phyloP scores from a whole-genome alignment of 108 stramenopile species.

The Discostella pseudostelligera region DNA sequence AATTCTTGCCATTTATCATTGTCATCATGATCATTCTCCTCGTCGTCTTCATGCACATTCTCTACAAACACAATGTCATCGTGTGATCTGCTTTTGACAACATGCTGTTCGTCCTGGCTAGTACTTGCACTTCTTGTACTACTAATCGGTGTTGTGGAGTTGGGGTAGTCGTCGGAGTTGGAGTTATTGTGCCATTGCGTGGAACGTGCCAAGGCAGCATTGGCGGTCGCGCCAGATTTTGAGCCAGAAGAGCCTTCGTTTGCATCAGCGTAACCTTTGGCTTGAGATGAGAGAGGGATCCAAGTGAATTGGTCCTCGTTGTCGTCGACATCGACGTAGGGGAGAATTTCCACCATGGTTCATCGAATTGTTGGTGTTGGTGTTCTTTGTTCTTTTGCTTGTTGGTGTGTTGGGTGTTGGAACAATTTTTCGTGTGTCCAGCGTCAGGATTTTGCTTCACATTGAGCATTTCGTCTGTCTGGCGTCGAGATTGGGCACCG shows the following conservation, averaged over 20 bases:
- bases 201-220: background rate
- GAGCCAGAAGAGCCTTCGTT: background rate
- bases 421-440: no score
- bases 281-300: constrained; percentile 24
- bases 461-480: no score
- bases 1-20: constrained; percentile 25
- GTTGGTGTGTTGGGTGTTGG: no score
- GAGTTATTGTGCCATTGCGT: background rate
- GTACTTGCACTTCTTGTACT: no score
- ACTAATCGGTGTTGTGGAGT: no score
- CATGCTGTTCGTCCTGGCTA: background rate
- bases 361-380: no score
- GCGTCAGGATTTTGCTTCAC: no score
- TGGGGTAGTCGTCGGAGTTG: background rate
- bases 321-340: constrained; percentile 34
- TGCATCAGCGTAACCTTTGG: background rate
- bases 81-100: background rate
- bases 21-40: constrained; percentile 5
- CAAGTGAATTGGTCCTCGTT: constrained; percentile 23
- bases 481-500: no score
- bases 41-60: background rate
- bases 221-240: background rate
- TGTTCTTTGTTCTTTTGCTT: no score
- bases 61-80: constrained; percentile 1
- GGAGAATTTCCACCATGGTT: constrained; percentile 44